phyloP scores from a whole-genome alignment of 2,329 filamentous ascomycete species.

The Epichloe brachyelytri region DNA sequence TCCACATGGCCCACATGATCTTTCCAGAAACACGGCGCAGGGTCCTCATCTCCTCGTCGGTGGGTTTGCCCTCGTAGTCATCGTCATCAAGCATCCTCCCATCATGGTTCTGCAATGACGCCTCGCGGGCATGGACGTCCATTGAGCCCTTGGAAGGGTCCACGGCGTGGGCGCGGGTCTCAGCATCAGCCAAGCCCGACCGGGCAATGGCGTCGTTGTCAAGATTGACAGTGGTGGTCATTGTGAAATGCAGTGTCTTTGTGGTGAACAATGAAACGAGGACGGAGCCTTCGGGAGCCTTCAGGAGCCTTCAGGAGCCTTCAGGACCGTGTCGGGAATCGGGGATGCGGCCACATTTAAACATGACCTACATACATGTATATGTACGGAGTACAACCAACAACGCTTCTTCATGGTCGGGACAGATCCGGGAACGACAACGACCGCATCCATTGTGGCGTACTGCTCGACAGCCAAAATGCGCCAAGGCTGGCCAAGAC shows the following conservation, averaged over 20 bases:
- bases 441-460: not conserved
- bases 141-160: conserved; percentile 17
- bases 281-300: too few relatives aligned
- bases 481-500: not conserved
- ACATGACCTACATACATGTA: too few relatives aligned
- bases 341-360: too few relatives aligned
- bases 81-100: conserved; percentile 14
- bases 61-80: conserved; percentile 32
- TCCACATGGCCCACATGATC: conserved; percentile 54
- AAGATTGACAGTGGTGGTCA: conserved; percentile 23
- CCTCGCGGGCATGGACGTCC: conserved; percentile 10
- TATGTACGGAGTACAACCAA: too few relatives aligned
- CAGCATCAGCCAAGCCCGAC: conserved; percentile 19
- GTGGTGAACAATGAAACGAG: too few relatives aligned
- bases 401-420: not conserved
- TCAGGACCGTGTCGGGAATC: too few relatives aligned
- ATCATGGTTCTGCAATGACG: conserved; percentile 8
- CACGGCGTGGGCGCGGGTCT: conserved; percentile 16
- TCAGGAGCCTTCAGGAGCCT: too few relatives aligned
- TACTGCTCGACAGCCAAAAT: not conserved
- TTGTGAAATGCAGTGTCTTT: conserved; percentile 9
- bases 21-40: conserved; percentile 51
- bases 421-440: not conserved
- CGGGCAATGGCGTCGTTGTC: conserved; percentile 24
- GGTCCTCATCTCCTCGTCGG: conserved; percentile 46